A percentile compares a stretch with the other conserved stretches of the same genome.
Conservation (phyloP, 106 monocot species). For the Dendrobium chrysotoxum region DNA sequence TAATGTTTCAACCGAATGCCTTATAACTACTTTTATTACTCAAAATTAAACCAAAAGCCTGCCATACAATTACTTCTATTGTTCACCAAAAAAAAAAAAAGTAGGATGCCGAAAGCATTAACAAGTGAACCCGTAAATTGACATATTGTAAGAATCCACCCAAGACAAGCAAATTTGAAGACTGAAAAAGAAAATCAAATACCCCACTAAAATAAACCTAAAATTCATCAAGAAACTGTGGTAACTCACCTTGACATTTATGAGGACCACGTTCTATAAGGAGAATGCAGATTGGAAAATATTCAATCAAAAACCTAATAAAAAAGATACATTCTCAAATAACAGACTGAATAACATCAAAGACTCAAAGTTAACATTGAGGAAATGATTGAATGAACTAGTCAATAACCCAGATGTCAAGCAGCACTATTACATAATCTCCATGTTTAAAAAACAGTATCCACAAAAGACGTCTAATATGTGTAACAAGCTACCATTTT, state of each 20-base stretch:
- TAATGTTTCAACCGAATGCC: no score
- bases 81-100: no score
- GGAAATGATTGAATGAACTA: no score
- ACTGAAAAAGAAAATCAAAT: neutral
- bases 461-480: neutral
- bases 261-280: neutral
- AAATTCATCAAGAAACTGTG: neutral
- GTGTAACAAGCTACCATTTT: no score
- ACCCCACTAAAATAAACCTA: neutral
- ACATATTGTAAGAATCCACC: neutral
- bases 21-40: no score
- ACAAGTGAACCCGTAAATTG: no score
- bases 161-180: neutral
- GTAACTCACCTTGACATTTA: constrained; percentile 58
- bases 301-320: neutral
- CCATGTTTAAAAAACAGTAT: neutral
- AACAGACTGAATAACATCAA: neutral
- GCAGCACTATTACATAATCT: no score
- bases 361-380: no score
- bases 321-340: neutral
- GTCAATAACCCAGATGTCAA: no score
- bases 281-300: neutral
- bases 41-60: no score
- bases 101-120: no score
- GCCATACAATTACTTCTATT: no score